Evolutionary conservation across 805 yeast species (phyloP).

Genomic region (Lachancea kluyveri): DNA sequence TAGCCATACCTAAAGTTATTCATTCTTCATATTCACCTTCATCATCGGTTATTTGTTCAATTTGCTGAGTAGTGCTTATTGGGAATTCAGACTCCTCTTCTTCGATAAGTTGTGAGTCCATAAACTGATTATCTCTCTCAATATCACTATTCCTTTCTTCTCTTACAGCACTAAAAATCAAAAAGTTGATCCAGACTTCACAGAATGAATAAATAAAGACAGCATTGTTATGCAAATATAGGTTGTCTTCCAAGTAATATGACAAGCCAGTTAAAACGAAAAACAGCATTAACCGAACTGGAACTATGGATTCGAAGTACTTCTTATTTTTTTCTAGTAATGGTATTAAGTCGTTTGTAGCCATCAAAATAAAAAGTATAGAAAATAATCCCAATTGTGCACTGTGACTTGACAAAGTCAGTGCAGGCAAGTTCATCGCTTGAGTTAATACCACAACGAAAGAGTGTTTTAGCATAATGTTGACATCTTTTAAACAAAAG

Average conservation of each 20-base stretch:
- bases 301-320: constrained; percentile 57
- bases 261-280: constrained; percentile 46
- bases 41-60: constrained; percentile 1
- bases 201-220: constrained; percentile 53
- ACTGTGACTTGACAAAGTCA: constrained; percentile 28
- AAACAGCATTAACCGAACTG: constrained; percentile 45
- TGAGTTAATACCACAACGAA: constrained; percentile 48
- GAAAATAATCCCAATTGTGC: constrained; percentile 47
- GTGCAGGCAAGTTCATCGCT: constrained; percentile 48
- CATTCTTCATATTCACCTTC: constrained; percentile 1
- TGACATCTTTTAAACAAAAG: constrained; percentile 43
- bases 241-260: constrained; percentile 39
- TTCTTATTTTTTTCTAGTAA: constrained; percentile 36
- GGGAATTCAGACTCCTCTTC: constrained; percentile 2
- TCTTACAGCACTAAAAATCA: constrained; percentile 53
- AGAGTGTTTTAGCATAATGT: constrained; percentile 37
- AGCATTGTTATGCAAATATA: constrained; percentile 51
- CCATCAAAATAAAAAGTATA: constrained; percentile 38
- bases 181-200: constrained; percentile 66
- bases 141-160: constrained; percentile 54
- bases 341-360: constrained; percentile 55
- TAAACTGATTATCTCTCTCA: constrained; percentile 28
- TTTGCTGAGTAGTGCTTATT: constrained; percentile 1
- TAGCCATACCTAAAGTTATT: not conserved
- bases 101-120: constrained; percentile 7